phyloP scores from a whole-genome alignment of 2,329 filamentous ascomycete genomes.

The Cercospora brassicicola region DNA sequence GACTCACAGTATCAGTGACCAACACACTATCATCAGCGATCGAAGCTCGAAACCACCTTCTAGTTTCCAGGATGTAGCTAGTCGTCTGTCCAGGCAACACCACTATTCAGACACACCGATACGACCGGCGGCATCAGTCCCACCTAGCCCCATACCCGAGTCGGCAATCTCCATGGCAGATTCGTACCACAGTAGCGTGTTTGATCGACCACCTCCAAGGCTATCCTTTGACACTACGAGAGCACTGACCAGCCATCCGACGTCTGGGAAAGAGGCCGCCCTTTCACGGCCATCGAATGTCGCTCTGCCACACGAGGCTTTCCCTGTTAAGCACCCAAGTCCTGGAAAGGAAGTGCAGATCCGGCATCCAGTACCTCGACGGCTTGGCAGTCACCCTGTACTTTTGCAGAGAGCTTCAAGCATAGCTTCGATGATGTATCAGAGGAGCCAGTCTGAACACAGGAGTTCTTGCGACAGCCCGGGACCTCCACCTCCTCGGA shows the following conservation, averaged over 20 bases:
- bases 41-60: constrained; percentile 19
- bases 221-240: constrained; percentile 27
- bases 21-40: constrained; percentile 13
- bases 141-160: constrained; percentile 35
- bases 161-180: constrained; percentile 33
- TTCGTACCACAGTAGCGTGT: constrained; percentile 29
- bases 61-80: constrained; percentile 26
- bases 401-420: constrained; percentile 37
- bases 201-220: constrained; percentile 28
- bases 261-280: constrained; percentile 2
- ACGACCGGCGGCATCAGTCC: constrained; percentile 37
- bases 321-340: constrained; percentile 33
- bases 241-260: constrained; percentile 30
- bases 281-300: constrained; percentile 23
- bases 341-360: constrained; percentile 33
- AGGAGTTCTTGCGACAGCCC: constrained; percentile 24
- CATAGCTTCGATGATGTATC: constrained; percentile 33
- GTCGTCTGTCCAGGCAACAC: constrained; percentile 23
- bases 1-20: constrained; percentile 9
- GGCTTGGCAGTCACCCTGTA: constrained; percentile 35
- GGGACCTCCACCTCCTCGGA: constrained; percentile 40
- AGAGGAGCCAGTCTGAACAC: constrained; percentile 31
- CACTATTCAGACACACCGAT: constrained; percentile 28
- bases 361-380: constrained; percentile 34
- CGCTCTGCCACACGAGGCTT: constrained; percentile 34